Base-by-base conservation (phyloP, 768 basidiomycete species). In the Pleurotus djamor region DNA sequence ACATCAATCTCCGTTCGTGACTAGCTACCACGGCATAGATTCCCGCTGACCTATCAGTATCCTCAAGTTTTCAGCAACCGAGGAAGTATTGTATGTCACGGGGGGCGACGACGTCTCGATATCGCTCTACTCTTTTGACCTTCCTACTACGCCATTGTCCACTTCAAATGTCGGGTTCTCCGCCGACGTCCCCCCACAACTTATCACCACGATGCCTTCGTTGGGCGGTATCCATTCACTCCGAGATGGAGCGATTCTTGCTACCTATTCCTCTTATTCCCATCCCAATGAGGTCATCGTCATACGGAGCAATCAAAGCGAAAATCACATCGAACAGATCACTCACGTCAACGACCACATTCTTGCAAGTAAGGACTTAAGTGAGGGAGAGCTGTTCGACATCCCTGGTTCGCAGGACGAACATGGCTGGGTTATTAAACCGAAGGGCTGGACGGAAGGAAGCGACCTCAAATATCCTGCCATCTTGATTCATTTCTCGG, bases 271-370 rank as follows among this genome's bases (percentile, higher is more conserved):
- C 12, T 54, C 36, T n/a, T 54, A 54, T 9, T 33, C 52, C 8
- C 38, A 33, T 37, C 52, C 52, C 14, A 54, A 54, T n/a, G 52
- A 54, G 9, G 52, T 37, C 9, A 10, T 54, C 35, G 6, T 54
- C 34, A 54, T 54, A 12, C 52, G 34, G 13, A 14, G 28, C 3
- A 33, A n/a, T 5, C 52, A 41, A n/a, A n/a, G 52, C 7, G 16
- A 13, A 8, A 41, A 37, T 2, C 3, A 4, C 16, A 36, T 38
- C 5, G 52, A 54, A 54, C 32, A 54, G 28, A 16, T 54, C 12
- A 54, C 52, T 4, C 52, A 54, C 38, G 52, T 54, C 33, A 54
- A 54, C 13, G 52, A 37, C 28, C 34, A n/a, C 28, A 54, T 54
- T 1, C 12, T 41, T 4, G 12, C 8, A 5, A 13, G 52, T n/a